Base-by-base conservation (phyloP, 306 rosid species). In the Trifolium dubium region DNA sequence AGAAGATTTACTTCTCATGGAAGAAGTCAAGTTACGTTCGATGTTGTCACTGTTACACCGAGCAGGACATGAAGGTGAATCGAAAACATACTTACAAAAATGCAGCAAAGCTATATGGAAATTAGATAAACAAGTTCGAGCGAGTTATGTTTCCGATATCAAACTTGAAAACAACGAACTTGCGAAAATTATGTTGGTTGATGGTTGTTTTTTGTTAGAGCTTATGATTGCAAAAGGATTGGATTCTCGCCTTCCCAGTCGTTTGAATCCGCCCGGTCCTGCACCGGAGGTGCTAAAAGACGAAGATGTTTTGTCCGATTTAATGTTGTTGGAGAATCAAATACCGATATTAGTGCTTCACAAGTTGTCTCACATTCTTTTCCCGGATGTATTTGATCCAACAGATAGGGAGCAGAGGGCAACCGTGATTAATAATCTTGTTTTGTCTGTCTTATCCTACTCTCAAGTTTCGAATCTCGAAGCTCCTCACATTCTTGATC, bases 301-400 rank as follows among this genome's bases (percentile, higher is more conserved):
- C 5, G 40, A 73, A 13, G 40, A 62, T 47, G 49, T 60, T 0
- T 15, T 71, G 32, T 71, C 64, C 30, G 83, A 80, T 69, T 2
- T 80, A 1, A 28, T 46, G 6, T 9, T 80, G n/a, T 41, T 80
- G 17, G 77, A 80, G 8, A 80, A 74, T 5, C 76, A 80, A 10
- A 29, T 80, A 5, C 83, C 83, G 0, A 30, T 80, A 2, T 4
- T 43, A 12, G 11, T 80, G 5, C 78, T 80, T 34, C 43, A 29
- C 8, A 1, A 2, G 0, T 43, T 43, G 49, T 43, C 49, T 43
- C 14, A 43, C 3, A 43, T 43, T 10, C 49, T 43, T 43, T 43
- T 43, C 49, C 49, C 49, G 13, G 4, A 41, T 41, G 47, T 3
- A 1, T 41, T 41, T 10, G 14, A 41, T 11, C 4, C 47, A 5